These are phyloP conservation scores for Guillardia theta DNA, from an alignment of 78 protist species.

Conservation along the genomic window DNA sequence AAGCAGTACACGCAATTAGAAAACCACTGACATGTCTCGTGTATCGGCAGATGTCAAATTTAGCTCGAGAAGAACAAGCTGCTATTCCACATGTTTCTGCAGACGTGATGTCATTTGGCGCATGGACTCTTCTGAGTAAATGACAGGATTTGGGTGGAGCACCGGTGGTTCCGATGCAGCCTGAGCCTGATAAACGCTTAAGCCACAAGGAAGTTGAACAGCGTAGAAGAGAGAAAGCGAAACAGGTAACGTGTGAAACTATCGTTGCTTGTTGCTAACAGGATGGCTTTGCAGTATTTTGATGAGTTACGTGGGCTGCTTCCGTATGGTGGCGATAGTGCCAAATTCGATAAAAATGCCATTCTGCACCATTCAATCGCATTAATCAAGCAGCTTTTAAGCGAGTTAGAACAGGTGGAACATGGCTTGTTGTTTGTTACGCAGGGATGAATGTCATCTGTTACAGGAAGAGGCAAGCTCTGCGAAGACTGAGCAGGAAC, in stretches of 20 bases:
- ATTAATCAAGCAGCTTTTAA: not conserved
- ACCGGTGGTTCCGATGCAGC: not conserved
- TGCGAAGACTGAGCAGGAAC: not conserved
- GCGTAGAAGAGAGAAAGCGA: slow-evolving; percentile 13
- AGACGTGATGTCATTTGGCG: not conserved
- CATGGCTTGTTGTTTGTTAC: too few relatives aligned
- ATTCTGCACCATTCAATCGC: not conserved
- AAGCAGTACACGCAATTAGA: too few relatives aligned
- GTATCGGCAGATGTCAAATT: slow-evolving; percentile 20
- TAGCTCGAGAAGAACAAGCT: not conserved
- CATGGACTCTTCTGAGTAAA: not conserved
- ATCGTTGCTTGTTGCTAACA: too few relatives aligned
- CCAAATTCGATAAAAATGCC: slow-evolving; percentile 2
- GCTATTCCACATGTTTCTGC: not conserved
- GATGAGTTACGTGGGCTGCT: slow-evolving; percentile 6
- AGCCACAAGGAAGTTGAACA: slow-evolving; percentile 40
- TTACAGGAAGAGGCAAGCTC: too few relatives aligned
- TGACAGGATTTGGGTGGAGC: not conserved
- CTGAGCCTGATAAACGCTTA: not conserved
- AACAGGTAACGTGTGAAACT: too few relatives aligned
- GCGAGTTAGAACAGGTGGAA: not conserved
- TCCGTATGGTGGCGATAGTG: not conserved
- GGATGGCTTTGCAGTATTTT: slow-evolving; percentile 40
- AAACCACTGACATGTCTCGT: too few relatives aligned
- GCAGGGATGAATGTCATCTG: too few relatives aligned